Percentiles rank a stretch among this genome's conserved stretches.
Evolutionary conservation across 1,139 yeast species (phyloP).

Genomic region (Sugiyamaella sp.): DNA sequence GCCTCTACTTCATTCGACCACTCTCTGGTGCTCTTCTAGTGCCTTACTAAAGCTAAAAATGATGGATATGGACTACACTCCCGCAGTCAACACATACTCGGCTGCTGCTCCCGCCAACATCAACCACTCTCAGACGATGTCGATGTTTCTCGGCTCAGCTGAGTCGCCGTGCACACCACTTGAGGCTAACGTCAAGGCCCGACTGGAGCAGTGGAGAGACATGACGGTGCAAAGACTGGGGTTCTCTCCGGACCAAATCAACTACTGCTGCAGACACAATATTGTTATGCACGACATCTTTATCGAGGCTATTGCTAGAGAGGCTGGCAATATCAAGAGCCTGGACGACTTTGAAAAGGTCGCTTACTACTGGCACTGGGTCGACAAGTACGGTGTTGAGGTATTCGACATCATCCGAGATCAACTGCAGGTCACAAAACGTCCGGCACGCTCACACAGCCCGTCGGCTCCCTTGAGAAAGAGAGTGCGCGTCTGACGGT

Average conservation of each 20-base stretch:
- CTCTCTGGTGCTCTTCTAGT: neutral
- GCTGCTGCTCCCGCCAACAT: neutral
- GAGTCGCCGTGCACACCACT: conserved; percentile 19
- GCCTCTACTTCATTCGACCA: neutral
- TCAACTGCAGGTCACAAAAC: conserved; percentile 26
- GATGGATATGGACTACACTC: conserved; percentile 17
- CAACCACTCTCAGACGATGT: conserved; percentile 7
- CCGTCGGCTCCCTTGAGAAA: conserved; percentile 14
- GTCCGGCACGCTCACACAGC: conserved; percentile 16
- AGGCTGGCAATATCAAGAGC: conserved; percentile 32
- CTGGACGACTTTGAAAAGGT: conserved; percentile 32
- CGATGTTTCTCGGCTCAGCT: conserved; percentile 20
- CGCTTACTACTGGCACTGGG: conserved; percentile 38
- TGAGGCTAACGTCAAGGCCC: conserved; percentile 24
- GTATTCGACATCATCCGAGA: conserved; percentile 32
- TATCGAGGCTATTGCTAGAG: conserved; percentile 34
- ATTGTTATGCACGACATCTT: conserved; percentile 38
- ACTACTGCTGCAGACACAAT: conserved; percentile 35
- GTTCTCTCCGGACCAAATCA: conserved; percentile 31
- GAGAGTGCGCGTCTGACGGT: conserved; percentile 10
- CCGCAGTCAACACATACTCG: conserved; percentile 1
- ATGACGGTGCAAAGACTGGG: conserved; percentile 32
- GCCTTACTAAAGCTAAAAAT: neutral
- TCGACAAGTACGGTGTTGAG: conserved; percentile 36
- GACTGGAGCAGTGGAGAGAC: conserved; percentile 35